Percentiles rank a stretch among this genome's conserved stretches.
These are phyloP conservation scores for Ophiocytium majus DNA, from an alignment of 352 stramenopile genomes.

Conservation along the genomic window DNA sequence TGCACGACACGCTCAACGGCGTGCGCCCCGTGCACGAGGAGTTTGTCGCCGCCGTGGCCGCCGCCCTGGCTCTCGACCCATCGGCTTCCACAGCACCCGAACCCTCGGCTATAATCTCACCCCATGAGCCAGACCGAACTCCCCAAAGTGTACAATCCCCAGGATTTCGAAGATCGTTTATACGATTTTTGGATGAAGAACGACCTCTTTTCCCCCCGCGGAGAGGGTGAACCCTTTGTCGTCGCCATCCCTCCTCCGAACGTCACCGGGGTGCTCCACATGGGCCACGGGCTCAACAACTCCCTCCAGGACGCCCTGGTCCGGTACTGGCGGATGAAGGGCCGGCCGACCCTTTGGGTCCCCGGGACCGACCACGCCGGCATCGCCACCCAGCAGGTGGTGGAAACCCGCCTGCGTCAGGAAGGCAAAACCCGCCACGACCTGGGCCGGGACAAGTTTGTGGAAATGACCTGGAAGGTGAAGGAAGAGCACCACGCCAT, in stretches of 20 bases:
- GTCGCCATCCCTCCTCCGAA: conserved; percentile 6
- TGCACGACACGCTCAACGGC: no score
- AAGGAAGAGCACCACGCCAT: neutral
- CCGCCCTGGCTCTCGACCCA: no score
- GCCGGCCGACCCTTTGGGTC: conserved; percentile 89
- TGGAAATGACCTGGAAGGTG: conserved; percentile 63
- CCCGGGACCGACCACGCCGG: conserved; percentile 94
- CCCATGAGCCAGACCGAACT: neutral
- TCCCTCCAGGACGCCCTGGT: neutral
- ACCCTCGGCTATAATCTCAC: no score
- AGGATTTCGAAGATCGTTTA: neutral
- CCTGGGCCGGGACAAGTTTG: conserved; percentile 80
- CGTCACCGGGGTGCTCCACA: conserved; percentile 6
- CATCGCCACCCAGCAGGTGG: conserved; percentile 86
- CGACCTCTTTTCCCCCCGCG: neutral
- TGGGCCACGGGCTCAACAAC: neutral
- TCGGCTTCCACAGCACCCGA: no score
- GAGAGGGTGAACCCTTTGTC: neutral
- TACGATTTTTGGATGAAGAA: conserved; percentile 6
- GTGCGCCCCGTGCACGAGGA: no score
- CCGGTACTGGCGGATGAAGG: conserved; percentile 1
- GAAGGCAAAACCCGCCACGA: conserved; percentile 67
- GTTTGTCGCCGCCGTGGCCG: no score
- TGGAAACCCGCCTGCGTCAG: neutral
- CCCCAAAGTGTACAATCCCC: neutral